phyloP scores from a whole-genome alignment of 2,329 filamentous ascomycete genomes.

The Penicillium rolfsii region DNA sequence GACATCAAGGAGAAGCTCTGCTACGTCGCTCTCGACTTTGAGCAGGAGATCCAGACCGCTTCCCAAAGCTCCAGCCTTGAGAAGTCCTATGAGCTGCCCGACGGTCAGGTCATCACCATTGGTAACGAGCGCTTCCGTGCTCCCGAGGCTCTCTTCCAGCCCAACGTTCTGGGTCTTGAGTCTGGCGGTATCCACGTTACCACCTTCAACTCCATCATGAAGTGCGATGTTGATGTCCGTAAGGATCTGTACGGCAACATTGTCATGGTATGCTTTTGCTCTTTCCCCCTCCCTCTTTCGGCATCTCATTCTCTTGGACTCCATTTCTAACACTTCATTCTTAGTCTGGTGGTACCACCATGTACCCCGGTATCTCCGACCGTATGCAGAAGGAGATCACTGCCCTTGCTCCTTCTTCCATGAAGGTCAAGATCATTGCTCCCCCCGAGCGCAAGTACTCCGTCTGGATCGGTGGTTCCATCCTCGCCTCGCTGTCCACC shows the following conservation, averaged over 20 bases:
- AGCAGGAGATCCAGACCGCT: slow-evolving; percentile 99
- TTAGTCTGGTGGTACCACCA: slow-evolving; percentile 99
- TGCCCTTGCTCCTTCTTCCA: slow-evolving; percentile 96
- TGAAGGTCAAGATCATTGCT: slow-evolving; percentile 99
- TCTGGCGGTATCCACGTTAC: slow-evolving; percentile 99
- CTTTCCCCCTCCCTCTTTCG: not conserved
- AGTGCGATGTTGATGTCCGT: slow-evolving; percentile 99
- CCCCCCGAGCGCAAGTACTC: slow-evolving; percentile 99
- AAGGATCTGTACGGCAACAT: slow-evolving; percentile 99
- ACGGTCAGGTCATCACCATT: slow-evolving; percentile 99
- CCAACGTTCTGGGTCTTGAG: slow-evolving; percentile 96
- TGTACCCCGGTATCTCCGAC: slow-evolving; percentile 99
- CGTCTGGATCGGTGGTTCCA: slow-evolving; percentile 99
- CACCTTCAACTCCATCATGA: slow-evolving; percentile 99
- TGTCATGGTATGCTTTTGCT: slow-evolving; percentile 83
- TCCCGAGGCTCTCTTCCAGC: slow-evolving; percentile 99
- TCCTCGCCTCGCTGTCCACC: slow-evolving; percentile 97
- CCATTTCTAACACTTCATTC: not conserved
- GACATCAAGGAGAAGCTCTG: slow-evolving; percentile 99
- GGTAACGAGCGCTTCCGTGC: slow-evolving; percentile 99
- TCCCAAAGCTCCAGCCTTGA: slow-evolving; percentile 98
- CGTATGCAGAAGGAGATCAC: slow-evolving; percentile 99
- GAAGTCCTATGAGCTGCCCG: slow-evolving; percentile 99
- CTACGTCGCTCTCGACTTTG: slow-evolving; percentile 99
- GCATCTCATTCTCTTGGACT: not conserved